Conservation (phyloP, 108 stramenopile genomes). For the Hondaea fermentalgiana region DNA sequence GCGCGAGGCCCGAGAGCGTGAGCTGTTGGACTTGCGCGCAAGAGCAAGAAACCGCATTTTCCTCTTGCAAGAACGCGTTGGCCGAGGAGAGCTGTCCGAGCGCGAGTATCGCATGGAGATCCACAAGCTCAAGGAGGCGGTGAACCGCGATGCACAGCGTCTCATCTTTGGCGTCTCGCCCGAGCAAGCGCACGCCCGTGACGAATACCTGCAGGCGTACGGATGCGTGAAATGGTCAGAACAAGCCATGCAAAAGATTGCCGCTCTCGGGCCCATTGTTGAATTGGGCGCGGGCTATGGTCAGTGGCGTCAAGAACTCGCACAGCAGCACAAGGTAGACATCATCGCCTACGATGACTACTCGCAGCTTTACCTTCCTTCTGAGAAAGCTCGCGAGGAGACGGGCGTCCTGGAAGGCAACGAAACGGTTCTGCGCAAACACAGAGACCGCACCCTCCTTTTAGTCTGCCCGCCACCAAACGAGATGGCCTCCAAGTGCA, state of each 20-base stretch:
- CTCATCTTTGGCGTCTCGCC: conserved; percentile 30
- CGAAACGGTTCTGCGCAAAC: conserved; percentile 14
- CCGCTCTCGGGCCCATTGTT: conserved; percentile 32
- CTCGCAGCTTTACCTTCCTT: neutral
- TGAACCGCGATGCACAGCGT: conserved; percentile 31
- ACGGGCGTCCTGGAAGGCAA: conserved; percentile 25
- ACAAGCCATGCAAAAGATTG: conserved; percentile 20
- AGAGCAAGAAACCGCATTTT: neutral
- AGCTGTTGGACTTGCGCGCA: neutral
- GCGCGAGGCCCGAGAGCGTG: neutral
- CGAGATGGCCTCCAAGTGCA: conserved; percentile 34
- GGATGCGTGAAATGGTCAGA: conserved; percentile 32
- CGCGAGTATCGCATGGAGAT: neutral
- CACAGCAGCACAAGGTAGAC: neutral
- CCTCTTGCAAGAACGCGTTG: neutral
- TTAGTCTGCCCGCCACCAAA: conserved; percentile 36
- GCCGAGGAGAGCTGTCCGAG: neutral
- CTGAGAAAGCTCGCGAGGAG: neutral
- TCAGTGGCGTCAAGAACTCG: conserved; percentile 33
- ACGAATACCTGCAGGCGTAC: conserved; percentile 19
- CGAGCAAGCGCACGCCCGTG: conserved; percentile 31
- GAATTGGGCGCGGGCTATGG: conserved; percentile 37
- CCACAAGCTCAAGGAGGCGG: conserved; percentile 27
- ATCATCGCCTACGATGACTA: conserved; percentile 30
- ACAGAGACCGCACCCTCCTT: conserved; percentile 24